phyloP scores from a whole-genome alignment of 202 grass and related monocot species.

The Carex arenaria region DNA sequence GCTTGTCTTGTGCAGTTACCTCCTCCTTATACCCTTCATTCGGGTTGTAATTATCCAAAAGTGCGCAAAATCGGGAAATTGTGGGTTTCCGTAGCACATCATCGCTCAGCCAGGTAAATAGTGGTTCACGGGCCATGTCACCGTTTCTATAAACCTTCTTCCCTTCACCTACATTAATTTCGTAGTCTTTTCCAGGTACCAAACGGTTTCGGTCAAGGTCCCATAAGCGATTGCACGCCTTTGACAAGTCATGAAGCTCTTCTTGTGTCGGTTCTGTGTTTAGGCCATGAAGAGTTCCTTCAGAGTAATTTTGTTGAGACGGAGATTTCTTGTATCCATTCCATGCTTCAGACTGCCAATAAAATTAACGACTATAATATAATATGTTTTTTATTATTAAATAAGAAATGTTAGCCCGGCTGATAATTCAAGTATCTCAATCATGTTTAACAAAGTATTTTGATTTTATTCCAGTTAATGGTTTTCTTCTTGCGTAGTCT shows the following conservation, averaged over 20 bases:
- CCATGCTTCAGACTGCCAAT: conserved; percentile 71
- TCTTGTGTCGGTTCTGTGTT: conserved; percentile 70
- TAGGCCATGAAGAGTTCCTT: conserved; percentile 48
- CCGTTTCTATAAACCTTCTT: conserved; percentile 91
- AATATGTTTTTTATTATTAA: background rate
- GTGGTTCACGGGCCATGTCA: conserved; percentile 62
- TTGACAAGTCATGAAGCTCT: conserved; percentile 68
- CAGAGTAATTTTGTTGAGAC: conserved; percentile 72
- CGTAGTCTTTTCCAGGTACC: conserved; percentile 73
- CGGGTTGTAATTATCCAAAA: conserved; percentile 96
- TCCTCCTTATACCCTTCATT: conserved; percentile 73
- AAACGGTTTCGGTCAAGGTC: conserved; percentile 78
- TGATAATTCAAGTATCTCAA: background rate
- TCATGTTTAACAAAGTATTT: background rate
- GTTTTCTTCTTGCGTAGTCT: background rate
- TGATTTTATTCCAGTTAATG: background rate
- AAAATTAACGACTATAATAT: background rate
- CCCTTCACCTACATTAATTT: conserved; percentile 67
- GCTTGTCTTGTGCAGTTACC: conserved; percentile 75
- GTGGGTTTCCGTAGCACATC: conserved; percentile 52
- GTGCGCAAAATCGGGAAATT: conserved; percentile 70
- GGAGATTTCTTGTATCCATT: conserved; percentile 54
- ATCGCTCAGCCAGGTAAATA: conserved; percentile 66
- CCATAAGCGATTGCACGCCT: conserved; percentile 71
- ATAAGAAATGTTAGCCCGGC: background rate